Base-by-base conservation (phyloP, 2,329 filamentous ascomycete genomes). In the Tolypocladium amazonense region DNA sequence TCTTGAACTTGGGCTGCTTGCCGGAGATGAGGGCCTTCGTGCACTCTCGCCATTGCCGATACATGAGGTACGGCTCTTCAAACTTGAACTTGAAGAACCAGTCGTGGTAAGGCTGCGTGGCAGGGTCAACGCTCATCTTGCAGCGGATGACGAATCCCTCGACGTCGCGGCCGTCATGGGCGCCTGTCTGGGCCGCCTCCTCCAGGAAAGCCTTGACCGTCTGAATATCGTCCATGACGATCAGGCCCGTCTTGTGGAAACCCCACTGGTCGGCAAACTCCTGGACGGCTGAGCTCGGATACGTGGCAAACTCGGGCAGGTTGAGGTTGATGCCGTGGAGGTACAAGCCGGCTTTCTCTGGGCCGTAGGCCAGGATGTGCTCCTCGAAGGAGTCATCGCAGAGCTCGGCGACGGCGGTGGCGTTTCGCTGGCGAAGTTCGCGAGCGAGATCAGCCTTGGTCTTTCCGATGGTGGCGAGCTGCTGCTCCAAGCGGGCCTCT, bases 1-100 rank as follows among this genome's bases (percentile, higher is more conserved):
- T 97, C 77, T 86, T 92, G 77, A 84, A 89, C 64, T 82, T 88
- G 14, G 92, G 90, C 45, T 84, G 76, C 66, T 84, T 88, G 18
- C 88, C 88, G 1, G 81, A 70, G 65, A 99, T 97, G 60, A 97
- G 75, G 6, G 90, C 83, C 73, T 96, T 97, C 50, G 94, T 99
- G 71, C 90, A 96, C 76, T 99, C 94, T 63, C 94, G 87, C 94
- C 94, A 99, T 76, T 99, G 94, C 30, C 94, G 87, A 75, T 97
- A 99, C 91, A 99, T 95, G 62, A 99, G 78, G 71, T 99, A 99
- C 0, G 94, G 94, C 76, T 99, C 94, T 70, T 99, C 94, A 62
- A 99, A 99, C 77, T 99, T 99, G 83, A 92, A 99, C 75, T 99
- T 99, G 86, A 99, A 99, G 75, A 99, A 99, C 94, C 94, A 99